Evolutionary conservation across 2,329 filamentous ascomycete species (phyloP).

Genomic region (Microdochium bolleyi): DNA sequence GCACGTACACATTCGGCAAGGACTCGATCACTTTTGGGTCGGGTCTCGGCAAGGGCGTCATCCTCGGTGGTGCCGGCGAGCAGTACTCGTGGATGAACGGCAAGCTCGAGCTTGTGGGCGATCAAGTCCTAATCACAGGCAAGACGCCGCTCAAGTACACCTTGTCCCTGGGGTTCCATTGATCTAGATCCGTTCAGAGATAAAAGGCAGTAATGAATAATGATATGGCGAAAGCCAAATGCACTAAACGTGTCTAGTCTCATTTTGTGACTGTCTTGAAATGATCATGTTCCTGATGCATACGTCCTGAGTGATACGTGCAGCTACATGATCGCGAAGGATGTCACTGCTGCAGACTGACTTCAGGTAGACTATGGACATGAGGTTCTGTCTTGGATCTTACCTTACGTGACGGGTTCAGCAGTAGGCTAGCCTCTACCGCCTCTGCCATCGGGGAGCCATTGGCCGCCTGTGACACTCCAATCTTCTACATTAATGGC

Average conservation of each 20-base stretch:
- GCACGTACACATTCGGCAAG: conserved; percentile 6
- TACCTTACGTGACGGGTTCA: neutral
- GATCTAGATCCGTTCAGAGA: neutral
- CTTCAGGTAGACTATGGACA: neutral
- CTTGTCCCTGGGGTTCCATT: conserved; percentile 7
- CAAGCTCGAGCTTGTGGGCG: conserved; percentile 4
- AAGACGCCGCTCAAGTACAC: conserved; percentile 8
- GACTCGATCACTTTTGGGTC: conserved; percentile 9
- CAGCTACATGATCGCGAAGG: neutral
- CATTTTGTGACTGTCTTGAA: neutral
- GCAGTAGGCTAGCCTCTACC: neutral
- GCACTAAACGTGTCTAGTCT: neutral
- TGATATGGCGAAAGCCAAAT: neutral
- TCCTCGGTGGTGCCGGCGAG: conserved; percentile 6
- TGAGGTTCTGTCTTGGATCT: neutral
- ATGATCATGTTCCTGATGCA: neutral
- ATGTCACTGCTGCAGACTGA: neutral
- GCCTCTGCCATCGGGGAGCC: neutral
- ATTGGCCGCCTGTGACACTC: neutral
- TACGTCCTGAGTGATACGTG: neutral
- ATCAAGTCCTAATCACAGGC: conserved; percentile 9
- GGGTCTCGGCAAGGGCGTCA: conserved; percentile 6
- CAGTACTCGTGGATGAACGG: conserved; percentile 10
- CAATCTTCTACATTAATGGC: neutral
- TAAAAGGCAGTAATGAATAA: neutral